Evolutionary conservation across 805 yeast species (phyloP).

Genomic region (Candida arabinofermentans): DNA sequence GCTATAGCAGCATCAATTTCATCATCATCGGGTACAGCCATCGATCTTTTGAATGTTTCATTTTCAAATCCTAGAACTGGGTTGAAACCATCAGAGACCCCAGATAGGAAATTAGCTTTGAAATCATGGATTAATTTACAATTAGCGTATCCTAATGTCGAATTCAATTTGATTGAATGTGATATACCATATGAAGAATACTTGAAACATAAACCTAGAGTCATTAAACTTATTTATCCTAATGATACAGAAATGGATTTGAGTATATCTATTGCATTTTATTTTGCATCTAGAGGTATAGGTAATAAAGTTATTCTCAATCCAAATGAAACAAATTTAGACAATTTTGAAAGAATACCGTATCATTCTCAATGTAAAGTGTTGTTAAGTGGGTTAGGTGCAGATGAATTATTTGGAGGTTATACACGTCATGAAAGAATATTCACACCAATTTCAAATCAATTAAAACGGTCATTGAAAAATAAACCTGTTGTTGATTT

Average conservation of each 20-base stretch:
- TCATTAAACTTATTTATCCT: slow-evolving; percentile 72
- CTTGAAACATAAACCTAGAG: slow-evolving; percentile 43
- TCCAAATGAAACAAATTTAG: slow-evolving; percentile 10
- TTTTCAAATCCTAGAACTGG: slow-evolving; percentile 85
- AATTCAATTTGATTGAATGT: slow-evolving; percentile 58
- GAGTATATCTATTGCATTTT: slow-evolving; percentile 92
- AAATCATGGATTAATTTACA: slow-evolving; percentile 53
- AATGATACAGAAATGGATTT: slow-evolving; percentile 90
- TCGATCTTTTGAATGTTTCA: slow-evolving; percentile 89
- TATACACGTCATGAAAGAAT: slow-evolving; percentile 76
- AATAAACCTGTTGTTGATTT: slow-evolving; percentile 18
- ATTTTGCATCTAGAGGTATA: slow-evolving; percentile 72
- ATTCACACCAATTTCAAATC: slow-evolving; percentile 32
- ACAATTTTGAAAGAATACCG: slow-evolving; percentile 9
- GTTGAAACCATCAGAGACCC: slow-evolving; percentile 58
- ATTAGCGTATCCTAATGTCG: slow-evolving; percentile 36
- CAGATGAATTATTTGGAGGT: slow-evolving; percentile 96
- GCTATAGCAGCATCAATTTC: slow-evolving; percentile 40
- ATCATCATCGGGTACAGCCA: slow-evolving; percentile 24
- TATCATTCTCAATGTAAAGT: slow-evolving; percentile 62
- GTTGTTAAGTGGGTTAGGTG: slow-evolving; percentile 88
- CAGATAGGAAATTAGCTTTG: slow-evolving; percentile 78
- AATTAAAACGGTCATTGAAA: slow-evolving; percentile 18
- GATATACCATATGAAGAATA: slow-evolving; percentile 73
- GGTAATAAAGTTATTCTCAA: slow-evolving; percentile 31